phyloP scores from a whole-genome alignment of 2,329 filamentous ascomycete genomes.

The Sporothrix mexicana region DNA sequence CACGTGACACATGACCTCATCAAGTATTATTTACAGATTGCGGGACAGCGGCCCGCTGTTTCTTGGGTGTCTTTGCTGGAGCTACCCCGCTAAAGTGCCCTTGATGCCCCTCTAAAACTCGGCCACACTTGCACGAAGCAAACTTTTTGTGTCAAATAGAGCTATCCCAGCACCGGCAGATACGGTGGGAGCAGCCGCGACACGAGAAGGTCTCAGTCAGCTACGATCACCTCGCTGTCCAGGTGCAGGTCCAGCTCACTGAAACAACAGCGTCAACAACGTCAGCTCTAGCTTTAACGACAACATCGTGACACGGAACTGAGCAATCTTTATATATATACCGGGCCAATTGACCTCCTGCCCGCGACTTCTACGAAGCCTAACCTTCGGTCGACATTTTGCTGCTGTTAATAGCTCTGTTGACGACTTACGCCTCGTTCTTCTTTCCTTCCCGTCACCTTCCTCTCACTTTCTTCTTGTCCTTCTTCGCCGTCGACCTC shows the following conservation, averaged over 20 bases:
- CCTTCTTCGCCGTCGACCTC: neutral
- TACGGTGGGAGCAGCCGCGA: neutral
- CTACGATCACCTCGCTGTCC: neutral
- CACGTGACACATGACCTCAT: constrained; percentile 16
- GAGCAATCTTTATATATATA: neutral
- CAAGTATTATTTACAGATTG: neutral
- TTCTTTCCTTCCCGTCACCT: neutral
- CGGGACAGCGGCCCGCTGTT: constrained; percentile 5
- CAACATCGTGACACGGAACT: neutral
- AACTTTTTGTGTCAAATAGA: too few relatives aligned
- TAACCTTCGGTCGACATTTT: too few relatives aligned
- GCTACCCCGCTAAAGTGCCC: constrained; percentile 9
- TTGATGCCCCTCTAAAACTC: neutral
- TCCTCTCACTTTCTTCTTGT: neutral
- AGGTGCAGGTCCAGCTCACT: too few relatives aligned
- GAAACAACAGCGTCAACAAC: neutral
- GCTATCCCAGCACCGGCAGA: neutral
- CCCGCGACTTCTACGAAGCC: too few relatives aligned
- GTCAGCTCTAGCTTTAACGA: neutral
- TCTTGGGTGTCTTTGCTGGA: neutral
- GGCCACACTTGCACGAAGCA: neutral
- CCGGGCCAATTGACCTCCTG: neutral
- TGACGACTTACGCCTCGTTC: too few relatives aligned
- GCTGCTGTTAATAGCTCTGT: too few relatives aligned
- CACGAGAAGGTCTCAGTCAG: constrained; percentile 16